Base-by-base conservation (phyloP, 495 filamentous ascomycete species). In the Penicillium antarcticum region DNA sequence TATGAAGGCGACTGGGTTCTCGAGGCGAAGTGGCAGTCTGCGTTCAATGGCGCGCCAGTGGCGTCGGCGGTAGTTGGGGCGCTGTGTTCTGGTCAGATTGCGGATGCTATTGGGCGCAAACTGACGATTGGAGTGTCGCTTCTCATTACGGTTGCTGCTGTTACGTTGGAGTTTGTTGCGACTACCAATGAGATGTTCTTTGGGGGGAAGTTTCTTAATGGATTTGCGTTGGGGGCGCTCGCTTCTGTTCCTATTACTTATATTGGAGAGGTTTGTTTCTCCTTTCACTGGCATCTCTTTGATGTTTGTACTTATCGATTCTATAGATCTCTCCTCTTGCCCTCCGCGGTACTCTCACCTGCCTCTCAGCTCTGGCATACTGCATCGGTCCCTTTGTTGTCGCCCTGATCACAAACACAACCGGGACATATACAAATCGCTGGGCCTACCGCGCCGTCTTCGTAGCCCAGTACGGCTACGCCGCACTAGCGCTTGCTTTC, bases 391-490 rank as follows among this genome's bases (percentile, higher is more conserved):
- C 64, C 11, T 49, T 70, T 13, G 38, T 60, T 1, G 62, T 60
- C 9, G 55, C 64, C 12, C 42, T 70, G 10, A 67, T 70, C 18
- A 57, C 53, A 14, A 66, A 70, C 23, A 42, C 49, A 5, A 48
- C 50, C 5, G 62, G 60, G 12, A 42, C 45, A 11, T 51, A 48
- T n/a, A 52, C 49, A 2, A 58, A 50, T 48, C 64, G 64, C 10
- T 67, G 64, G 64, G 66, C 66, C 10, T 70, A 70, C 42, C 52
- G 64, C 18, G 54, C 64, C 29, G 51, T 70, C 19, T 67, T 70
- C 32, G 34, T 49, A 11, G 51, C 66, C 0, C 66, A 67, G 41
- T 70, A 61, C 41, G 64, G 58, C 13, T 57, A 60, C 49, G 42
- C 54, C 6, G 63, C 46, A 17, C 45, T 65, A 29, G 51, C 56